Evolutionary conservation across 208 protist species (phyloP).

Genomic region (Leishmania tropica): DNA sequence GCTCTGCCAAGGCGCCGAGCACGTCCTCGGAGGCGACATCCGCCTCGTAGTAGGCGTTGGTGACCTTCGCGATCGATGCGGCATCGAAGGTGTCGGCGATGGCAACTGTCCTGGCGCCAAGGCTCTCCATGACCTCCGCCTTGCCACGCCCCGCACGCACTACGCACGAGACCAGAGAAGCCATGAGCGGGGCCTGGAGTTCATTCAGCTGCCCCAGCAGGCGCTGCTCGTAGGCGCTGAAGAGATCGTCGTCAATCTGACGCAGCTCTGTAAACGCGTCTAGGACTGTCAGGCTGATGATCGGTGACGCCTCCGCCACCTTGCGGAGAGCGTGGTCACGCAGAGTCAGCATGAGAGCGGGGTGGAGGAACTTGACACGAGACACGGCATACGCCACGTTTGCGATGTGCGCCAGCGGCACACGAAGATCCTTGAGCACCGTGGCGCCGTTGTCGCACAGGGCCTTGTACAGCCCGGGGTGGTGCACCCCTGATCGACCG

Average conservation of each 20-base stretch:
- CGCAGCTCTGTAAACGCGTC: constrained; percentile 82
- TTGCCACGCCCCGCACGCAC: constrained; percentile 55
- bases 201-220: constrained; percentile 59
- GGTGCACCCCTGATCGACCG: constrained; percentile 81
- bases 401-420: constrained; percentile 80
- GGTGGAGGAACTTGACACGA: constrained; percentile 70
- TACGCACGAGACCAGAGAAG: constrained; percentile 65
- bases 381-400: constrained; percentile 88
- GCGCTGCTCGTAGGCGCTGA: constrained; percentile 67
- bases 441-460: constrained; percentile 65
- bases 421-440: constrained; percentile 63
- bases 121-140: constrained; percentile 49
- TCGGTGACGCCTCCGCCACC: constrained; percentile 39
- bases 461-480: constrained; percentile 70
- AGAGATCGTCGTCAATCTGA: constrained; percentile 78
- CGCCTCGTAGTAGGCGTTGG: constrained; percentile 73
- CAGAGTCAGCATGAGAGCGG: constrained; percentile 70
- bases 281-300: constrained; percentile 82
- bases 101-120: constrained; percentile 61
- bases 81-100: constrained; percentile 73
- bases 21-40: constrained; percentile 77
- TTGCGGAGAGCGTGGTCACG: constrained; percentile 73
- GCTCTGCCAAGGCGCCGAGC: constrained; percentile 86
- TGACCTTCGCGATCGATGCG: constrained; percentile 75
- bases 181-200: constrained; percentile 67